Evolutionary conservation across 2,329 filamentous ascomycete genomes (phyloP), one percentile per base, ranked within the genome.

Genomic region (Colletotrichum tanaceti): DNA sequence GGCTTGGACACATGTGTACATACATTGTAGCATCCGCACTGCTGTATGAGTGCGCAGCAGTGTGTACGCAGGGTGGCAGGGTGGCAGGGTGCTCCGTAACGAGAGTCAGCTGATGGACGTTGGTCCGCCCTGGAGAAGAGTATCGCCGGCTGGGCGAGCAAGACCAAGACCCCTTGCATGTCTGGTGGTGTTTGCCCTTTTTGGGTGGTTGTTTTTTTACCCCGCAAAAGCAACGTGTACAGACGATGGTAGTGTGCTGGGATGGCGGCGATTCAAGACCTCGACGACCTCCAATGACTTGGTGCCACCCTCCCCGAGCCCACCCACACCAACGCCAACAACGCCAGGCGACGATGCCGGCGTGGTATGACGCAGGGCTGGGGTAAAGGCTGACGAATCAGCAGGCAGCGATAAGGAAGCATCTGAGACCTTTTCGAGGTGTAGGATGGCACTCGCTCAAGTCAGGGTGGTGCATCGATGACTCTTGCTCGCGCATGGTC

Each of bases 181-280:
- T 49, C 44, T 54, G 16, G 39, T 41, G 47, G 20, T 53, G 20
- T 53, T 43, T 41, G 22, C 14, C 3, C 39, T 35, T 28, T 59
- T n/a, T 9, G 28, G 28, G 7, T 32, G 47, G 54, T 49, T 49
- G n/a, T n/a, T 49, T 28, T 46, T 65, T 32, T 69, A 69, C 66
- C 66, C 66, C 66, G 66, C 66, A 66, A 69, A 67, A 60, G 18
- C n/a, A n/a, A n/a, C n/a, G n/a, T n/a, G n/a, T n/a, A n/a, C n/a
- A n/a, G n/a, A n/a, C n/a, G n/a, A n/a, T n/a, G n/a, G 7, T 9
- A 28, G 28, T 28, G 7, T 44, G 35, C 55, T 44, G 44, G 41
- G 47, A 52, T 68, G 57, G 57, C 63, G 38, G 41, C 63, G 66
- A 69, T 63, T 69, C 62, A 46, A 53, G 57, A 38, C 54, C 32